Conservation (phyloP, 176 grass and related monocot genomes). For the Pontederia crassipes region DNA sequence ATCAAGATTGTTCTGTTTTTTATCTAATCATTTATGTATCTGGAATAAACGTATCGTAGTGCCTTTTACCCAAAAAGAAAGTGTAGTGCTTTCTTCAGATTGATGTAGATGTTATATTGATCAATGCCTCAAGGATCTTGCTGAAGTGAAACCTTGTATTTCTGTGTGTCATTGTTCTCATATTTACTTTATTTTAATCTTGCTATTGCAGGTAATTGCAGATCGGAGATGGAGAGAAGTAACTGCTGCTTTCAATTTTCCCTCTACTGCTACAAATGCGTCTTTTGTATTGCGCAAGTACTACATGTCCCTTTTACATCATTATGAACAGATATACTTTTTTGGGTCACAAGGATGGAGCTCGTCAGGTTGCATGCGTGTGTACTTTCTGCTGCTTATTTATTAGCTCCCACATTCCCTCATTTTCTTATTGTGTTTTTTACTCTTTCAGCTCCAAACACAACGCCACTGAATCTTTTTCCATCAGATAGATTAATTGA, state of each 20-base stretch:
- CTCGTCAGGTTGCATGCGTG: constrained; percentile 29
- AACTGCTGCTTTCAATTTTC: constrained; percentile 74
- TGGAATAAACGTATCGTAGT: too few relatives aligned
- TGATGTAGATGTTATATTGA: too few relatives aligned
- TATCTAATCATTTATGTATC: too few relatives aligned
- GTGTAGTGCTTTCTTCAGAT: too few relatives aligned
- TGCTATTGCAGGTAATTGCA: constrained; percentile 54
- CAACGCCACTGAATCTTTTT: constrained; percentile 17
- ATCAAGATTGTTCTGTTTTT: too few relatives aligned
- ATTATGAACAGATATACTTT: constrained; percentile 85
- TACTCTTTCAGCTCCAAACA: constrained; percentile 22
- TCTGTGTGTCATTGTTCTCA: too few relatives aligned
- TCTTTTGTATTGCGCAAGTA: constrained; percentile 92
- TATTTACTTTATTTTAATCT: neutral
- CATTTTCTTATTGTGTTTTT: neutral
- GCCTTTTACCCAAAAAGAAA: too few relatives aligned
- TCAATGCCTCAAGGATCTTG: too few relatives aligned
- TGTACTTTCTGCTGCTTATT: constrained; percentile 13
- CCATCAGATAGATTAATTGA: constrained; percentile 14
- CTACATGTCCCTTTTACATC: constrained; percentile 68
- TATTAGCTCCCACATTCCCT: constrained; percentile 12
- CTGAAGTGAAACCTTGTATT: too few relatives aligned
- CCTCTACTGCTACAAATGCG: constrained; percentile 75
- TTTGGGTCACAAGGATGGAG: constrained; percentile 51
- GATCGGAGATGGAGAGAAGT: constrained; percentile 92